Evolutionary conservation across 352 stramenopile genomes (phyloP).

Genomic region (Peronospora tabacina): DNA sequence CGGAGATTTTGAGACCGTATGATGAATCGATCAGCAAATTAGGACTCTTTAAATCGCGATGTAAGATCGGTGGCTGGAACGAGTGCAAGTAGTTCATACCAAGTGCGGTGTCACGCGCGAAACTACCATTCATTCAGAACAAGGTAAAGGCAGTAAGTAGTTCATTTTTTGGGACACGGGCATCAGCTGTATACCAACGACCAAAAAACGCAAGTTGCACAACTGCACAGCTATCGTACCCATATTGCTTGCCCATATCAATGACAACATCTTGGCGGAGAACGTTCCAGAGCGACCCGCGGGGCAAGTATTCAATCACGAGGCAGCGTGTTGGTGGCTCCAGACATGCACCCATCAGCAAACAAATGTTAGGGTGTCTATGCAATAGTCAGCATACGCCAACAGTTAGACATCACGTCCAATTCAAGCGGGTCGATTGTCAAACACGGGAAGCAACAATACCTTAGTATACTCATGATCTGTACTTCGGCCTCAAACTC

Average conservation of each 20-base stretch:
- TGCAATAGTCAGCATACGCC: constrained; percentile 2
- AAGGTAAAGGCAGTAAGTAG: constrained; percentile 1
- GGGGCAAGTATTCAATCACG: constrained; percentile 81
- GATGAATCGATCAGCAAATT: constrained; percentile 75
- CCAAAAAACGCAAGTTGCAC: not conserved
- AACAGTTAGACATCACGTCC: constrained; percentile 2
- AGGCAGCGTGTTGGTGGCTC: constrained; percentile 72
- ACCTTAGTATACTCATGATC: constrained; percentile 87
- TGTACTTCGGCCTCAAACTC: constrained; percentile 85
- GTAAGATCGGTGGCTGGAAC: constrained; percentile 79
- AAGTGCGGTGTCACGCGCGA: constrained; percentile 69
- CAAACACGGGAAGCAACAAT: not conserved
- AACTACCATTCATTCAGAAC: constrained; percentile 26
- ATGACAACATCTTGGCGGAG: constrained; percentile 68
- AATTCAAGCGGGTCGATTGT: not conserved
- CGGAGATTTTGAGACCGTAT: constrained; percentile 85
- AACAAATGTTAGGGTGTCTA: constrained; percentile 82
- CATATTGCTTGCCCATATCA: constrained; percentile 59
- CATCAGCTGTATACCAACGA: not conserved
- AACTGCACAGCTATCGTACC: constrained; percentile 30
- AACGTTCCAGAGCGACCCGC: constrained; percentile 82
- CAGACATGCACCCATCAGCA: constrained; percentile 77
- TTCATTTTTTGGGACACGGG: not conserved
- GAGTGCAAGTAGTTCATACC: constrained; percentile 87
- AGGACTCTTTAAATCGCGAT: constrained; percentile 82